Evolutionary conservation across 2,329 filamentous ascomycete genomes (phyloP).

Genomic region (Talaromyces sp.): DNA sequence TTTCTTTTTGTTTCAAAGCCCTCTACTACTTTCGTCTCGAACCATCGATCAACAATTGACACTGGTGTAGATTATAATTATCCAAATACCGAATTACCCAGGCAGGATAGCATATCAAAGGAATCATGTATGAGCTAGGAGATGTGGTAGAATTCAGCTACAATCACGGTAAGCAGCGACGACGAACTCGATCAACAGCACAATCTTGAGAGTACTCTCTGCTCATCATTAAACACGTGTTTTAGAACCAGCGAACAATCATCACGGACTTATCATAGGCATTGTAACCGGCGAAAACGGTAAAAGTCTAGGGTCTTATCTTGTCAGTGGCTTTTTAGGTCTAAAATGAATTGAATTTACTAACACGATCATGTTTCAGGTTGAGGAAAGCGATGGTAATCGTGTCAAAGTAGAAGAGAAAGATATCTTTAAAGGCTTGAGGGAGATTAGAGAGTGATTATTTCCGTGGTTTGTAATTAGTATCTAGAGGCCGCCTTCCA

Average conservation of each 20-base stretch:
- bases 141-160: conserved; percentile 9
- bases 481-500: background rate
- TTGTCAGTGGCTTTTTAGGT: background rate
- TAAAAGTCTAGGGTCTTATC: conserved; percentile 2
- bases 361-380: background rate
- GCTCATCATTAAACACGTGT: no score
- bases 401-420: conserved; percentile 9
- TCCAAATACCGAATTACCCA: no score
- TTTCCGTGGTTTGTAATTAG: background rate
- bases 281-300: conserved; percentile 2
- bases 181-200: background rate
- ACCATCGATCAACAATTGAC: background rate
- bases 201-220: background rate
- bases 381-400: conserved; percentile 2
- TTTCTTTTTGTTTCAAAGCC: background rate
- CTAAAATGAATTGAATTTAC: background rate
- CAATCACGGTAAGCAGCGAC: background rate
- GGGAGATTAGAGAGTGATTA: background rate
- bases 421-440: conserved; percentile 8
- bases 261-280: conserved; percentile 9
- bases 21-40: background rate
- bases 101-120: background rate
- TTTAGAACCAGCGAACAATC: conserved; percentile 1
- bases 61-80: background rate
- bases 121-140: conserved; percentile 5